Evolutionary conservation across 2,329 filamentous ascomycete genomes (phyloP), one percentile per base, ranked within the genome.

Genomic region (Colletotrichum australisinense): DNA sequence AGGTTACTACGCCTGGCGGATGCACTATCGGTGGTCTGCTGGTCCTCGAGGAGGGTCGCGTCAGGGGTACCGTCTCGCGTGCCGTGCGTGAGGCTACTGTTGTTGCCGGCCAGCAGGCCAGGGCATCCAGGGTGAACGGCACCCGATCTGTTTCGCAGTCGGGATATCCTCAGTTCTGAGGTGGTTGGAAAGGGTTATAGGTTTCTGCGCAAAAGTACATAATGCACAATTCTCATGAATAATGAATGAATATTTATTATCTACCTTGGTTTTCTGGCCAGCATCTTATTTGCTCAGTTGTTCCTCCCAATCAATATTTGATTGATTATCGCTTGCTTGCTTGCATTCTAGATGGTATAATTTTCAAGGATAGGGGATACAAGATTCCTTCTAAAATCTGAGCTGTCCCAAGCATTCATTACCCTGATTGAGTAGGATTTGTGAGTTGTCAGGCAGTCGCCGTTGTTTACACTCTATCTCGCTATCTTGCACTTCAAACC

Each of bases 1-100:
- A 93, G 83, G 92, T 95, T n/a, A 91, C 86, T 76, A 95, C 93
- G 1, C 93, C 93, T 0, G 93, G 93, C 5, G 94, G 94, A 1
- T 95, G 93, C 82, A 95, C 93, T 5, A 94, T 95, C 74, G 91
- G 90, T 2, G 94, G 93, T 0, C 81, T 95, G 63, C 80, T 94
- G 77, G 91, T 93, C 5, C 83, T 96, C 7, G 94, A 96, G 81
- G 93, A 96, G 78, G 92, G 92, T 11, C 85, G 88, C 9, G 89
- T 94, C 8, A 88, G 93, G 76, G 92, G 92, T 5, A 89, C 88
- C 0, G 87, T 95, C 22, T 87, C 92, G 1, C 89, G 89, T 77
- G 93, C 93, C 3, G 89, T 95, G 16, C 86, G 92, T 66, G 92
- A 95, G 81, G 91, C 93, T 14, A 92, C 92, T 4, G 88, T 91